Conservation (phyloP, 2,329 filamentous ascomycete species). For the Exophiala lecanii-corni region DNA sequence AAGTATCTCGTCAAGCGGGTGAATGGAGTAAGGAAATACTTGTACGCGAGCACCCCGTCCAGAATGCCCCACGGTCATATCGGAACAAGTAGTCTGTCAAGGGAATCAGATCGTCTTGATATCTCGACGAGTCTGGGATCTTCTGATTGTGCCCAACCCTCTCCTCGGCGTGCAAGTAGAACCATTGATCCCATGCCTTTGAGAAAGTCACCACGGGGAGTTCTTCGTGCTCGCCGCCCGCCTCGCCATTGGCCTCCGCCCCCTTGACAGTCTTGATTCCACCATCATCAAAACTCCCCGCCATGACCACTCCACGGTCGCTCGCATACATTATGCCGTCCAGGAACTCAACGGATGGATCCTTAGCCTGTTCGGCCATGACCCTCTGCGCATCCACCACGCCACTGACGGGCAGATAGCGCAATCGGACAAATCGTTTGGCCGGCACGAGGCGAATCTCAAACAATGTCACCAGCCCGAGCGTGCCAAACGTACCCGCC, state of each 20-base stretch:
- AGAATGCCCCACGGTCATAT: constrained; percentile 62
- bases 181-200: constrained; percentile 44
- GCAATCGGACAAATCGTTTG: constrained; percentile 46
- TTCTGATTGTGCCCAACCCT: background rate
- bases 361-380: constrained; percentile 36
- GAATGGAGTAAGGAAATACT: constrained; percentile 59
- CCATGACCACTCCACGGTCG: constrained; percentile 54
- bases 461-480: constrained; percentile 61
- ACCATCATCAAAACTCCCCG: constrained; percentile 53
- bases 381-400: constrained; percentile 36
- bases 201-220: constrained; percentile 21
- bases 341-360: constrained; percentile 41
- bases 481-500: constrained; percentile 61
- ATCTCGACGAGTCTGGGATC: background rate
- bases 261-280: constrained; percentile 22
- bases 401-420: constrained; percentile 41
- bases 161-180: constrained; percentile 41
- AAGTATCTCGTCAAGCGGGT: constrained; percentile 54
- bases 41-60: constrained; percentile 58
- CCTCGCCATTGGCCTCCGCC: background rate
- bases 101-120: constrained; percentile 28
- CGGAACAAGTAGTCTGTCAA: constrained; percentile 37
- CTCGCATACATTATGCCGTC: constrained; percentile 48
- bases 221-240: background rate
- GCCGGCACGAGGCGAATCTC: constrained; percentile 45